These are phyloP conservation scores for Hortiboletus flavorubellus DNA, from an alignment of 768 basidiomycete genomes.

Conservation along the genomic window DNA sequence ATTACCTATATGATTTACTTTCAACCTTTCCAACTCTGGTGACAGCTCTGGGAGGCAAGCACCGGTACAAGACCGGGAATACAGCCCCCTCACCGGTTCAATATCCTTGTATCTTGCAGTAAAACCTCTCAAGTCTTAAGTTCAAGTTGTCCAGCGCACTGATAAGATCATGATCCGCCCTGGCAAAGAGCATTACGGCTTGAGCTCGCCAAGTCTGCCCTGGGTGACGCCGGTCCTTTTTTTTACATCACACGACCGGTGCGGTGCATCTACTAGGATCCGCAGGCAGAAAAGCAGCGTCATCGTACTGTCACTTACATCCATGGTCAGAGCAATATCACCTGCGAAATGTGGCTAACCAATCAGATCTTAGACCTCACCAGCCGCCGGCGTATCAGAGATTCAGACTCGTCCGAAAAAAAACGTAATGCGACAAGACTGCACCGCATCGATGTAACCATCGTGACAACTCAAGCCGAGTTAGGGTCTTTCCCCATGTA, in stretches of 20 bases:
- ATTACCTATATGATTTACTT: neutral
- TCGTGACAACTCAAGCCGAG: neutral
- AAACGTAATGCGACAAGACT: too few relatives aligned
- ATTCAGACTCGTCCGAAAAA: too few relatives aligned
- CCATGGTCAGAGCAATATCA: too few relatives aligned
- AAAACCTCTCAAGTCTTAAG: neutral
- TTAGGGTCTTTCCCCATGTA: neutral
- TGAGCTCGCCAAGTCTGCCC: neutral
- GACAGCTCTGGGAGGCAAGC: neutral
- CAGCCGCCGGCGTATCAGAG: too few relatives aligned
- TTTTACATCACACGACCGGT: neutral
- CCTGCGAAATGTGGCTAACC: too few relatives aligned
- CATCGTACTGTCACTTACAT: too few relatives aligned
- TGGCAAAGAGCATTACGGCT: neutral
- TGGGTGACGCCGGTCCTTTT: neutral
- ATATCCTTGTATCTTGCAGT: neutral
- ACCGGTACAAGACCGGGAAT: neutral
- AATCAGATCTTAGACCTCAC: too few relatives aligned
- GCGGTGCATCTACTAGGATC: too few relatives aligned
- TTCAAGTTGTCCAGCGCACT: neutral
- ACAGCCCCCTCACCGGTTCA: too few relatives aligned
- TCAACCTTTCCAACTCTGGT: neutral
- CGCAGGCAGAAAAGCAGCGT: too few relatives aligned
- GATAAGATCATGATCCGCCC: conserved; percentile 12
- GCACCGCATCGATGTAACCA: too few relatives aligned